Conservation (phyloP, 2,329 filamentous ascomycete genomes). For the Diplocarpon mali region DNA sequence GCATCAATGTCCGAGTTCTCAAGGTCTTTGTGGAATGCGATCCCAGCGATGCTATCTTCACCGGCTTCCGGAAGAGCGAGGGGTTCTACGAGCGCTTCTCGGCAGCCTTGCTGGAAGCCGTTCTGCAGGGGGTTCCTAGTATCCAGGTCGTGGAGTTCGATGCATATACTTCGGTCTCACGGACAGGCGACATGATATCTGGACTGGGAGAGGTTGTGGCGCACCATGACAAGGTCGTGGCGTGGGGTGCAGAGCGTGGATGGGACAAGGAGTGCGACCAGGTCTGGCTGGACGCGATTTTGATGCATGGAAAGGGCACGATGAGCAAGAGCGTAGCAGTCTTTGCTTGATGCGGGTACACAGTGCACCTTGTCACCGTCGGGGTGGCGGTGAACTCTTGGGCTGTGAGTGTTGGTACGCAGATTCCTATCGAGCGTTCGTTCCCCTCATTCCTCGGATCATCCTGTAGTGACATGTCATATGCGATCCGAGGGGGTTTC, state of each 20-base stretch:
- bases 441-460: no score
- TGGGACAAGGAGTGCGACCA: constrained; percentile 43
- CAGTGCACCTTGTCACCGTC: no score
- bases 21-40: constrained; percentile 64
- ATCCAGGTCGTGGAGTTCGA: constrained; percentile 56
- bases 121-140: constrained; percentile 46
- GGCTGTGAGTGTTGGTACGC: no score
- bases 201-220: constrained; percentile 44
- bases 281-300: constrained; percentile 19
- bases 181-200: constrained; percentile 52
- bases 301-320: constrained; percentile 13
- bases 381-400: no score
- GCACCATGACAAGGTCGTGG: constrained; percentile 40
- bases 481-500: no score
- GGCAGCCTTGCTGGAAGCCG: constrained; percentile 40
- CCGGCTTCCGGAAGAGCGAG: constrained; percentile 47
- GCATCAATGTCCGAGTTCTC: constrained; percentile 45
- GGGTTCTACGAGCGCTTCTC: constrained; percentile 64
- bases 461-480: no score
- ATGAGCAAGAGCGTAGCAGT: constrained; percentile 12
- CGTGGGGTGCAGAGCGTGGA: constrained; percentile 56
- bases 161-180: constrained; percentile 54
- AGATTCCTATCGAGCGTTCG: no score
- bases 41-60: constrained; percentile 55
- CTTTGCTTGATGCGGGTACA: constrained; percentile 3